These are phyloP conservation scores for Exutisphaerella laricina DNA, from an alignment of 2,329 filamentous ascomycete species.

Conservation along the genomic window DNA sequence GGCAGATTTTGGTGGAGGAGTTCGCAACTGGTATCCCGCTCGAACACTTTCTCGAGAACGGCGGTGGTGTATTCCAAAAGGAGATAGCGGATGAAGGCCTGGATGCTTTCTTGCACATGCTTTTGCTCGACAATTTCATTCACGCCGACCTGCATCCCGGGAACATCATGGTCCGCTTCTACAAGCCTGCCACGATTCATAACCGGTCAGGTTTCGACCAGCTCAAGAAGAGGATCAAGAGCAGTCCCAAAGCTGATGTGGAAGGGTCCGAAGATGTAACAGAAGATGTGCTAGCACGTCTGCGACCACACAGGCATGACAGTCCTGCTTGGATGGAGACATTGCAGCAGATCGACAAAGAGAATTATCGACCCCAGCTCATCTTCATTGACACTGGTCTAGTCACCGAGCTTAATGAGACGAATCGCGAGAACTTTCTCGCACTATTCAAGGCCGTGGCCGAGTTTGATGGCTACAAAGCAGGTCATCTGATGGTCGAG, in stretches of 20 bases:
- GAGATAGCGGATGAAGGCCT: conserved; percentile 94
- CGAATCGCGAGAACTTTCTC: conserved; percentile 83
- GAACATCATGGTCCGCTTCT: conserved; percentile 99
- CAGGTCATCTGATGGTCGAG: conserved; percentile 92
- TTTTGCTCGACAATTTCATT: conserved; percentile 94
- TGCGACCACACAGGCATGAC: conserved; percentile 68
- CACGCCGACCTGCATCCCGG: conserved; percentile 95
- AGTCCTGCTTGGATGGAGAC: conserved; percentile 63
- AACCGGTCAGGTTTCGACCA: conserved; percentile 36
- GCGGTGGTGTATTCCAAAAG: conserved; percentile 85
- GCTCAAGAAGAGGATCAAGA: conserved; percentile 13
- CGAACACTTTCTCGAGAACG: conserved; percentile 82
- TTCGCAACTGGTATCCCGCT: conserved; percentile 93
- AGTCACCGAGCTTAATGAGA: conserved; percentile 84
- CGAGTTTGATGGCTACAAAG: conserved; percentile 94
- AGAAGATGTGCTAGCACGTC: conserved; percentile 73
- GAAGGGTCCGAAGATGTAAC: conserved; percentile 67
- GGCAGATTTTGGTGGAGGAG: conserved; percentile 89
- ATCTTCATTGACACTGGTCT: conserved; percentile 97
- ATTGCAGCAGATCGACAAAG: conserved; percentile 69
- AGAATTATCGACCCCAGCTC: conserved; percentile 87
- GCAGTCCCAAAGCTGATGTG: conserved; percentile 28
- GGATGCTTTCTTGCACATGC: conserved; percentile 93
- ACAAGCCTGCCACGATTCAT: conserved; percentile 69
- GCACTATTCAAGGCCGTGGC: conserved; percentile 94